phyloP scores from a whole-genome alignment of 2,329 filamentous ascomycete genomes.

The Hymenoscyphus infarciens region DNA sequence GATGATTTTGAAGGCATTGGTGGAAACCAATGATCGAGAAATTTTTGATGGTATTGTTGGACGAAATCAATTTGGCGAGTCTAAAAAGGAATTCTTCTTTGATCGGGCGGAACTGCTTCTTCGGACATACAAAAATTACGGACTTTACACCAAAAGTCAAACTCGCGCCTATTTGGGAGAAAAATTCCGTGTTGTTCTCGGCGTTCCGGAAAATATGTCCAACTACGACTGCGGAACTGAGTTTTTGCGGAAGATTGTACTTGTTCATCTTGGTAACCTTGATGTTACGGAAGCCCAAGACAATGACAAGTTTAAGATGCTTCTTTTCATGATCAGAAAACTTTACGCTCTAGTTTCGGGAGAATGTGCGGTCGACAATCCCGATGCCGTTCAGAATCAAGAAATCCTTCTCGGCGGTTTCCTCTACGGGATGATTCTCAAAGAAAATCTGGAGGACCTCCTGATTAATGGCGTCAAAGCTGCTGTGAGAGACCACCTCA shows the following conservation, averaged over 20 bases:
- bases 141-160: constrained; percentile 74
- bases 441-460: constrained; percentile 91
- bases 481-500: constrained; percentile 54
- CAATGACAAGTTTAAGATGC: constrained; percentile 86
- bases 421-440: constrained; percentile 90
- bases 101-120: constrained; percentile 90
- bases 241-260: constrained; percentile 82
- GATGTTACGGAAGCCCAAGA: constrained; percentile 82
- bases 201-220: constrained; percentile 76
- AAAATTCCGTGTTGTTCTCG: constrained; percentile 86
- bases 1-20: constrained; percentile 93
- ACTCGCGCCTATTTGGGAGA: constrained; percentile 83
- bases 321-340: constrained; percentile 95
- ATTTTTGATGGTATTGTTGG: constrained; percentile 94
- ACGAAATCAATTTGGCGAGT: constrained; percentile 67
- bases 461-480: constrained; percentile 53
- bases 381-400: constrained; percentile 94
- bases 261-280: constrained; percentile 85
- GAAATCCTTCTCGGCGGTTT: constrained; percentile 92
- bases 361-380: constrained; percentile 90
- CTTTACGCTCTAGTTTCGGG: constrained; percentile 90
- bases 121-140: constrained; percentile 89
- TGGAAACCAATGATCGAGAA: constrained; percentile 94
- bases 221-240: constrained; percentile 89
- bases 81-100: constrained; percentile 87